Conservation (phyloP, 768 basidiomycete species). For the Suillus subluteus region DNA sequence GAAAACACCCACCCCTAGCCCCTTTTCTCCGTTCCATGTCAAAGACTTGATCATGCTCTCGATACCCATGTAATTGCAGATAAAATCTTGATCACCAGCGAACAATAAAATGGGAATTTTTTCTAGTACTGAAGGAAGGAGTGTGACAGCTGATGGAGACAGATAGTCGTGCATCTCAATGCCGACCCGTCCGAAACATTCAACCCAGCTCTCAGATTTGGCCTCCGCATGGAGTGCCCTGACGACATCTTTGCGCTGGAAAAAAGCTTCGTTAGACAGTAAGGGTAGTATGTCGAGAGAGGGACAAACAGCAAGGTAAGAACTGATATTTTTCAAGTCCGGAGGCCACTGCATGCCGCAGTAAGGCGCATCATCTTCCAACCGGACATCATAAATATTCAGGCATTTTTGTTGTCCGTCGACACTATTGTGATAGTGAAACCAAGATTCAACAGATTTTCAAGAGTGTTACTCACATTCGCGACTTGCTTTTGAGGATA, state of each 20-base stretch:
- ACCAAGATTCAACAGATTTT: neutral
- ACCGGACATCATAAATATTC: slow-evolving; percentile 93
- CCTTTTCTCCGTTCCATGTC: slow-evolving; percentile 84
- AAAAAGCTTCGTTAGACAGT: neutral
- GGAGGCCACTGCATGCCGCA: slow-evolving; percentile 99
- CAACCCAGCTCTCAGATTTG: slow-evolving; percentile 83
- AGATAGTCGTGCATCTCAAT: slow-evolving; percentile 55
- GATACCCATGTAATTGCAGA: slow-evolving; percentile 94
- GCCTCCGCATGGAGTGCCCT: slow-evolving; percentile 78
- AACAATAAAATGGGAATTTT: slow-evolving; percentile 88
- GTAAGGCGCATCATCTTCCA: slow-evolving; percentile 81
- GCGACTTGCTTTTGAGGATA: slow-evolving; percentile 36
- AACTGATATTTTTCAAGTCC: slow-evolving; percentile 73
- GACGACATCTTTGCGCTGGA: slow-evolving; percentile 80
- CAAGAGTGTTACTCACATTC: slow-evolving; percentile 25
- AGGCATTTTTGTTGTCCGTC: slow-evolving; percentile 77
- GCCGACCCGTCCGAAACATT: slow-evolving; percentile 77
- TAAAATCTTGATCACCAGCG: slow-evolving; percentile 93
- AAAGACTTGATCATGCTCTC: slow-evolving; percentile 83
- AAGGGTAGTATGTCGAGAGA: neutral
- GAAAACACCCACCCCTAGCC: slow-evolving; percentile 70
- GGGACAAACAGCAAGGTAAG: slow-evolving; percentile 76
- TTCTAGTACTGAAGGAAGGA: slow-evolving; percentile 80
- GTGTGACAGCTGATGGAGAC: slow-evolving; percentile 70
- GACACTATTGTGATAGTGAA: slow-evolving; percentile 45